Conservation (phyloP, 208 protist species). For the Crithidia bombi region DNA sequence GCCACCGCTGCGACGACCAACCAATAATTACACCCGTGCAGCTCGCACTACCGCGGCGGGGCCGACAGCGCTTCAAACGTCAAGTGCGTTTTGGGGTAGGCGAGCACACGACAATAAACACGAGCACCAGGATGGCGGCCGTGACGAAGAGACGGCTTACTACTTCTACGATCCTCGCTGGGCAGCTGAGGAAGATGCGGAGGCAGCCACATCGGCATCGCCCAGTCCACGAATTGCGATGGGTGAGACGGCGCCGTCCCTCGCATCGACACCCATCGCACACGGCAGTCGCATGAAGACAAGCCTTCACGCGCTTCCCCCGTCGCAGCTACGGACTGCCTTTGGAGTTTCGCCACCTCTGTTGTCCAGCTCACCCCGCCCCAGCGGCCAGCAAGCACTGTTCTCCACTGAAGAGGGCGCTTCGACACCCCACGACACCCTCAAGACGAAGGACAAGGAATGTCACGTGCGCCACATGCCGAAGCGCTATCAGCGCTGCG, state of each 20-base stretch:
- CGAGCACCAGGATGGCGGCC: no score
- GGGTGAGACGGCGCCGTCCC: neutral
- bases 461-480: slow-evolving; percentile 19
- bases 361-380: neutral
- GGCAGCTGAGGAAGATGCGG: neutral
- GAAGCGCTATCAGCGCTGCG: slow-evolving; percentile 33
- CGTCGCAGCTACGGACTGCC: neutral
- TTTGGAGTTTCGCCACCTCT: neutral
- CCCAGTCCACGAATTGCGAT: neutral
- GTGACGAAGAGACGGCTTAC: neutral
- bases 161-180: slow-evolving; percentile 16
- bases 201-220: neutral
- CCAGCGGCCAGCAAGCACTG: no score
- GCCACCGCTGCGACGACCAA: neutral
- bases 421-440: neutral
- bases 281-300: neutral
- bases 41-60: neutral
- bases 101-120: neutral
- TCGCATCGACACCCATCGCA: neutral
- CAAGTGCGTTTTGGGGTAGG: no score
- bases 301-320: neutral
- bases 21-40: neutral
- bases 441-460: neutral
- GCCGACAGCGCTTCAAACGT: neutral
- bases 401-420: neutral